phyloP scores from a whole-genome alignment of 805 yeast genomes.

The Yarrowia hollandica region DNA sequence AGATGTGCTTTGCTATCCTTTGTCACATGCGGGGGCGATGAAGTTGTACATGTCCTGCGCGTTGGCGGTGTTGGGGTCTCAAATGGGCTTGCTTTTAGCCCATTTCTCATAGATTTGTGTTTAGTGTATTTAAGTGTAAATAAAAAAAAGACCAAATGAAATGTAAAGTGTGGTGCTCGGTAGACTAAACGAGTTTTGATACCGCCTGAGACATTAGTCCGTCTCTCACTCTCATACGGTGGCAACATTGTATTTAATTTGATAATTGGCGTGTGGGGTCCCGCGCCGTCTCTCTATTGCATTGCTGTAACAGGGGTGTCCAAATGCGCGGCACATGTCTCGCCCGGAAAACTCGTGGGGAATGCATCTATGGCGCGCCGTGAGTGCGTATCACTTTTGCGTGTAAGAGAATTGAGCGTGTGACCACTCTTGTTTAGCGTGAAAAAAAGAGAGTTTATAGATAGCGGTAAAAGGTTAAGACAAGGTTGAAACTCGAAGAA shows the following conservation, averaged over 20 bases:
- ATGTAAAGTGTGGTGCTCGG: too few species aligned
- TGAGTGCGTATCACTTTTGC: background rate
- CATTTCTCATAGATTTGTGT: background rate
- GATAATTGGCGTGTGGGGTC: background rate
- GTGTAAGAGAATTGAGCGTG: background rate
- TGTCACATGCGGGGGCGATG: background rate
- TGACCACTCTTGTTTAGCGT: slow-evolving; percentile 24
- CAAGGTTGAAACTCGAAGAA: background rate
- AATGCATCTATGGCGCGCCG: slow-evolving; percentile 16
- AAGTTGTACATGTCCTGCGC: background rate
- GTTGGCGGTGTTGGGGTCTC: background rate
- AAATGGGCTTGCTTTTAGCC: background rate
- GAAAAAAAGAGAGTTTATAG: slow-evolving; percentile 16
- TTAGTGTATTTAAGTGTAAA: slow-evolving; percentile 16
- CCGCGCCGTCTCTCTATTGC: background rate
- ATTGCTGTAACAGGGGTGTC: background rate
- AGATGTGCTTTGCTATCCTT: background rate
- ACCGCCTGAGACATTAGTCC: too few species aligned
- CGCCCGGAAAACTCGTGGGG: slow-evolving; percentile 20
- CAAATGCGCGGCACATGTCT: background rate
- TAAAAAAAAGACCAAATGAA: background rate
- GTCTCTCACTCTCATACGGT: too few species aligned
- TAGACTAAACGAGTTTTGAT: too few species aligned
- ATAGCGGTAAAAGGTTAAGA: slow-evolving; percentile 4
- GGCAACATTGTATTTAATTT: too few species aligned